phyloP scores from a whole-genome alignment of 2,329 filamentous ascomycete genomes.

The Pseudogymnoascus sp. region DNA sequence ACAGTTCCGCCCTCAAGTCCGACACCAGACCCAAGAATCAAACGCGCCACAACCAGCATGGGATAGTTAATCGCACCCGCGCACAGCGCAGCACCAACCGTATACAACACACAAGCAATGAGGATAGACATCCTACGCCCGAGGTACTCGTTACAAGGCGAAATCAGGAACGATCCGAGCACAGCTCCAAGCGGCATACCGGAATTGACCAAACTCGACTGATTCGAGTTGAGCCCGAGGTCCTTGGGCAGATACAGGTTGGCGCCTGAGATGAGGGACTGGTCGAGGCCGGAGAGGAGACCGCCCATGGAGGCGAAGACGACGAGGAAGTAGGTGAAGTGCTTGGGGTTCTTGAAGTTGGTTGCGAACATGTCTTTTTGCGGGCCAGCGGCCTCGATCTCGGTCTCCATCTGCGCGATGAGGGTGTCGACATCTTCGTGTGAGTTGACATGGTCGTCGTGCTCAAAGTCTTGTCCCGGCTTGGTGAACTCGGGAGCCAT shows the following conservation, averaged over 20 bases:
- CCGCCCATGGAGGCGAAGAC: conserved; percentile 65
- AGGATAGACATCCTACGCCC: conserved; percentile 63
- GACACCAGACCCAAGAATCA: conserved; percentile 63
- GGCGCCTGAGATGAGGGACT: conserved; percentile 64
- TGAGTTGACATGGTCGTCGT: not conserved
- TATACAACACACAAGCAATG: conserved; percentile 61
- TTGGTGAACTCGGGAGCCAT: conserved; percentile 7
- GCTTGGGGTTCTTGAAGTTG: conserved; percentile 50
- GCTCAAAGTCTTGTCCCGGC: not conserved
- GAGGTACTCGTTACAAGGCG: conserved; percentile 58
- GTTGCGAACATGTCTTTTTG: conserved; percentile 39
- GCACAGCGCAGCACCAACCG: conserved; percentile 59
- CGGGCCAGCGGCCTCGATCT: conserved; percentile 22
- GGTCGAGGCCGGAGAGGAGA: conserved; percentile 63
- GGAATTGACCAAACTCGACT: conserved; percentile 60
- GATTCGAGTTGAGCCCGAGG: conserved; percentile 44
- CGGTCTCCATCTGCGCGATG: conserved; percentile 28
- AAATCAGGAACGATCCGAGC: conserved; percentile 58
- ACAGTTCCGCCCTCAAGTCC: conserved; percentile 68
- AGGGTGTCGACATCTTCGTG: conserved; percentile 26
- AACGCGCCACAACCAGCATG: conserved; percentile 61
- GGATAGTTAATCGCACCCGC: conserved; percentile 60
- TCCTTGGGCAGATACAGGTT: conserved; percentile 57
- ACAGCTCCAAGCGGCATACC: conserved; percentile 67
- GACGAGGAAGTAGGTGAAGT: conserved; percentile 62